A percentile compares a stretch with the other conserved stretches of the same genome.
Evolutionary conservation across 108 stramenopile species (phyloP).

Genomic region (Nitzschia sp.): DNA sequence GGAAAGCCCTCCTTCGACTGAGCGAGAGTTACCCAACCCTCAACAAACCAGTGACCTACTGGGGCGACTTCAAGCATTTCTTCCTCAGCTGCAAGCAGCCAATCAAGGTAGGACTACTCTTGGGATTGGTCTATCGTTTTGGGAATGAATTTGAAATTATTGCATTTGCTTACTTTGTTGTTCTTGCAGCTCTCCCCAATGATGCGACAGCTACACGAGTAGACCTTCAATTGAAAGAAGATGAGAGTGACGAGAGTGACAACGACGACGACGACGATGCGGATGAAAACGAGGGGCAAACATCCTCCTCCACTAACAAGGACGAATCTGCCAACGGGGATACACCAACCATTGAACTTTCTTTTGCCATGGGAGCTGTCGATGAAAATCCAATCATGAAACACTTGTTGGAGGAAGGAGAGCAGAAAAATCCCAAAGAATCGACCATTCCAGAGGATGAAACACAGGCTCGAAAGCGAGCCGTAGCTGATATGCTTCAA

Average conservation of each 20-base stretch:
- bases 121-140: background rate
- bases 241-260: conserved; percentile 14
- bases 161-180: background rate
- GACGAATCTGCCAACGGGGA: background rate
- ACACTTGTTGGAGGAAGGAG: conserved; percentile 6
- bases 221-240: conserved; percentile 1
- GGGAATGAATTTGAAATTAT: background rate
- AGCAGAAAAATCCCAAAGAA: conserved; percentile 5
- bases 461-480: conserved; percentile 1
- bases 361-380: conserved; percentile 30
- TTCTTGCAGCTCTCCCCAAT: background rate
- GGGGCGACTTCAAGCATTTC: conserved; percentile 29
- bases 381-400: conserved; percentile 30
- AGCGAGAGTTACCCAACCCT: background rate
- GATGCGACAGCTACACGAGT: background rate
- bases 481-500: conserved; percentile 2
- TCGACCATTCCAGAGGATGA: background rate
- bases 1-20: no score
- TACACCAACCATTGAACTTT: conserved; percentile 33
- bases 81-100: conserved; percentile 32
- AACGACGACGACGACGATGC: conserved; percentile 4
- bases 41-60: conserved; percentile 27
- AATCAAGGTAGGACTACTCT: conserved; percentile 23
- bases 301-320: no score
- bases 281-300: background rate